Base-by-base conservation (phyloP, 2,329 filamentous ascomycete species). In the Fusarium beomiforme region DNA sequence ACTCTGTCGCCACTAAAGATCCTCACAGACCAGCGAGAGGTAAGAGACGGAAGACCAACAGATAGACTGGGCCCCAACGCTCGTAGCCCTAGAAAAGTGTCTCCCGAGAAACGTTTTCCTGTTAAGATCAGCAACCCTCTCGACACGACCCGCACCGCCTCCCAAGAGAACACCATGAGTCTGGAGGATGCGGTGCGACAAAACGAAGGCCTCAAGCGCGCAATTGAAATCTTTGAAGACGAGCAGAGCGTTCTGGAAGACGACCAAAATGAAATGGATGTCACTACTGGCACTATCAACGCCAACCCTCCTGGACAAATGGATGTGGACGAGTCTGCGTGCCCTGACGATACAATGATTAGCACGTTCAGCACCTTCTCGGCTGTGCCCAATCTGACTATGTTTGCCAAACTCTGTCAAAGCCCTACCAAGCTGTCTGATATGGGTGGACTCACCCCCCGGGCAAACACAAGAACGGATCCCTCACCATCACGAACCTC, bases 321-420 rank as follows among this genome's bases (percentile, higher is more conserved):
- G 50, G 75, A 78, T 14, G 76, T 80, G 51, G 78, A 80, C 19
- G 79, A 81, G 46, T 81, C 83, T 39, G 76, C 80, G n/a, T 84
- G 87, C 44, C 88, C 86, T 3, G 91, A 94, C 71, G 91, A 93
- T 73, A 92, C 90, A 46, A 82, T 91, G 88, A 86, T 94, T 80
- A 97, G 93, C 86, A 91, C 91, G 6, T 92, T 97, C 79, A 97
- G 94, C 83, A 90, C 88, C 16, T 98, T 98, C 81, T 98, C 95
- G 3, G 94, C 93, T 12, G 89, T 97, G 58, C 94, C 94, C 9
- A 93, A 95, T 75, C 89, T 96, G 89, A 96, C 94, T 23, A 90
- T 91, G 76, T 94, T 97, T 76, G 91, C 93, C 12, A 90, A 90
- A 70, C 83, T 96, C 59, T 90, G 91, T 59, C 89, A 91, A 68